Evolutionary conservation across 768 basidiomycete genomes (phyloP), one percentile per base, ranked within the genome.

Genomic region (Boletus sp.): DNA sequence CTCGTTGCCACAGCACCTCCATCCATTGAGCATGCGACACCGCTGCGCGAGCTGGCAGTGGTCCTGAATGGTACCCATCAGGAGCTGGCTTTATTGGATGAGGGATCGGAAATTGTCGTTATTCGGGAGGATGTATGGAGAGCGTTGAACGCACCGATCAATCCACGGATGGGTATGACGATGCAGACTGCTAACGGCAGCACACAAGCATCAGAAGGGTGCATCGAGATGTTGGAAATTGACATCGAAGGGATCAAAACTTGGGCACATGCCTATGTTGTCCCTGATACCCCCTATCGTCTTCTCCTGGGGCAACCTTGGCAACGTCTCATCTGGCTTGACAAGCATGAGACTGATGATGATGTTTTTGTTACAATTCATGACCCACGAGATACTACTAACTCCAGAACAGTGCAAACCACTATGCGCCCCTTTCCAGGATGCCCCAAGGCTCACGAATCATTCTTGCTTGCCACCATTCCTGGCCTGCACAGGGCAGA

Each of bases 71-170:
- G 59, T 0, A 35, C 10, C 2, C 14, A 20, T 4, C 10, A 35
- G 0, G 29, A 57, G 15, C 7, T 20, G 12, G 47, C 17, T 0
- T 4, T 60, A 10, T 33, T 60, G 0, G 47, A 60, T 9, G 41
- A 57, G 24, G 51, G 67, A 17, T 69, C 60, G 7, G 64, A 70
- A 42, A 69, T 70, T 12, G 65, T 71, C 20, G 52, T 71, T 2
- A 54, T 71, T 3, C 5, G 54, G 1, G 54, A 58, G 12, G 64
- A 70, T 29, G 20, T 63, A 18, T 65, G 59, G 40, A 28, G 2
- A 15, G 51, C 39, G 56, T 57, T 55, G n/a, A 56, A 44, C n/a
- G 54, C n/a, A 2, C 64, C 10, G 3, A 44, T 65, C 10, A 70
- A 67, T n/a, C 28, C 52, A 15, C 40, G 47, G 18, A 36, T 51